Evolutionary conservation across 805 yeast species (phyloP).

Genomic region (Kodamaea sagamina): DNA sequence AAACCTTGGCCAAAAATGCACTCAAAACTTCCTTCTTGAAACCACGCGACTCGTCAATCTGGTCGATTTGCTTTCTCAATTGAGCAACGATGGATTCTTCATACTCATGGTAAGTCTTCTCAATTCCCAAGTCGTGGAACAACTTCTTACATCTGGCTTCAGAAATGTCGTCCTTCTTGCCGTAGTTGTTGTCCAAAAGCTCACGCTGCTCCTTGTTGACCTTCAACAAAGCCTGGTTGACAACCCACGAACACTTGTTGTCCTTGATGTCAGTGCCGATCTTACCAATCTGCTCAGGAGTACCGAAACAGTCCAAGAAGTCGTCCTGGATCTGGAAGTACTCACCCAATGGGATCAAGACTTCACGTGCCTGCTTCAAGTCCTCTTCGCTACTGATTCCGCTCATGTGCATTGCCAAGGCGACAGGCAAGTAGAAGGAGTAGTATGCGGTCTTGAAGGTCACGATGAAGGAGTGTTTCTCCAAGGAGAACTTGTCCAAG

Average conservation of each 20-base stretch:
- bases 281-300: conserved; percentile 96
- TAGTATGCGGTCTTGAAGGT: conserved; percentile 96
- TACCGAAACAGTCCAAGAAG: conserved; percentile 94
- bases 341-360: conserved; percentile 93
- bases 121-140: conserved; percentile 73
- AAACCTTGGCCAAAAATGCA: conserved; percentile 83
- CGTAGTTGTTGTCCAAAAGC: conserved; percentile 84
- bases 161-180: conserved; percentile 67
- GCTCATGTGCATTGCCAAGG: conserved; percentile 91
- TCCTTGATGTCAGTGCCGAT: conserved; percentile 98
- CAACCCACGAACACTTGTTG: conserved; percentile 97
- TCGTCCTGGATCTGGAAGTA: conserved; percentile 99
- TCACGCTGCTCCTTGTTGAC: conserved; percentile 80
- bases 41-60: conserved; percentile 88
- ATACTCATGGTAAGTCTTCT: conserved; percentile 69
- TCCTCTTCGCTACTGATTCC: conserved; percentile 73
- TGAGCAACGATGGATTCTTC: conserved; percentile 76
- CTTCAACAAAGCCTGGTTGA: conserved; percentile 85
- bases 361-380: conserved; percentile 82
- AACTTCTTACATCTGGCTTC: conserved; percentile 74
- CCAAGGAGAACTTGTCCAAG: conserved; percentile 78
- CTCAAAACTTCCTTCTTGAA: conserved; percentile 85
- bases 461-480: conserved; percentile 92
- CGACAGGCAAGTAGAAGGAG: conserved; percentile 96
- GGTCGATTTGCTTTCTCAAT: conserved; percentile 63